Evolutionary conservation across 176 grass and related monocot genomes (phyloP).

Genomic region (Secale cereale): DNA sequence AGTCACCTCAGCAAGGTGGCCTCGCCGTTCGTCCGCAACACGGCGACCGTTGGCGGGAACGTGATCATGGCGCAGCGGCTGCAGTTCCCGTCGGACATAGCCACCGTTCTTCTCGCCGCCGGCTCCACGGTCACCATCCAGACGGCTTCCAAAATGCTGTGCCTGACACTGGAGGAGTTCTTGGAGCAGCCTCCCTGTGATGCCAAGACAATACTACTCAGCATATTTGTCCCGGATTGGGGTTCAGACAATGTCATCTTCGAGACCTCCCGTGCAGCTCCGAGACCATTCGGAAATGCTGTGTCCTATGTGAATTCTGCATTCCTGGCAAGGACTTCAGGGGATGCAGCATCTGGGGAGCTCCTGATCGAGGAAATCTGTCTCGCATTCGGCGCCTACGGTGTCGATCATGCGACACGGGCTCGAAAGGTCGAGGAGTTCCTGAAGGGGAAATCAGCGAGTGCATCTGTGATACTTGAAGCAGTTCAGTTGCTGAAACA

Average conservation of each 20-base stretch:
- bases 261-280: slow-evolving; percentile 70
- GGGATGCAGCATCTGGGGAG: slow-evolving; percentile 34
- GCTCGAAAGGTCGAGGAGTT: slow-evolving; percentile 68
- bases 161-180: slow-evolving; percentile 64
- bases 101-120: slow-evolving; percentile 62
- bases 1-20: slow-evolving; percentile 70
- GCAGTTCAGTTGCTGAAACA: slow-evolving; percentile 54
- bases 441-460: slow-evolving; percentile 57
- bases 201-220: slow-evolving; percentile 51
- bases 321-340: slow-evolving; percentile 57
- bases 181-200: slow-evolving; percentile 66
- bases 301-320: slow-evolving; percentile 77
- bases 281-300: slow-evolving; percentile 82
- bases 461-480: slow-evolving; percentile 51
- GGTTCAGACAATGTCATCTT: slow-evolving; percentile 49
- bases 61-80: slow-evolving; percentile 73
- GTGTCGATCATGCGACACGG: slow-evolving; percentile 52
- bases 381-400: slow-evolving; percentile 72
- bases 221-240: slow-evolving; percentile 61
- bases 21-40: slow-evolving; percentile 71
- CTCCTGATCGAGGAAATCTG: slow-evolving; percentile 50
- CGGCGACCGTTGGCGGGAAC: slow-evolving; percentile 77
- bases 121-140: slow-evolving; percentile 50
- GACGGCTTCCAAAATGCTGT: slow-evolving; percentile 37
- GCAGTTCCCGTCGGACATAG: slow-evolving; percentile 61